Conservation (phyloP, 1,284 basidiomycete species). For the Cryptococcus wingfieldii region DNA sequence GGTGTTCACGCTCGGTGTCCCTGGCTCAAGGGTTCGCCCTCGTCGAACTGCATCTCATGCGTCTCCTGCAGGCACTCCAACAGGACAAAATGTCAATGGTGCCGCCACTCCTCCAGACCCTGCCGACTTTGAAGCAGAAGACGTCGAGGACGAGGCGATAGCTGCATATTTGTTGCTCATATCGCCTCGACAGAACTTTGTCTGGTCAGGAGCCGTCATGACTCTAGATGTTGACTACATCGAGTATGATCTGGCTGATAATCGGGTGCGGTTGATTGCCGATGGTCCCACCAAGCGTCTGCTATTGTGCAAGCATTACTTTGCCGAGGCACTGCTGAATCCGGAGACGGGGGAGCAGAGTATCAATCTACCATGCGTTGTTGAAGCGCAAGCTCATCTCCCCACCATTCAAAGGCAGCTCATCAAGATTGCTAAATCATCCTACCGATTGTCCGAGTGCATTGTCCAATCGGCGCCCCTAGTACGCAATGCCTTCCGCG, state of each 20-base stretch:
- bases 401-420: conserved; percentile 84
- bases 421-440: conserved; percentile 82
- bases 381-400: conserved; percentile 87
- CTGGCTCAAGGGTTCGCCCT: conserved; percentile 13
- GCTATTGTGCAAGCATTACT: conserved; percentile 70
- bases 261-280: conserved; percentile 76
- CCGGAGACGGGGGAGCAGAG: conserved; percentile 31
- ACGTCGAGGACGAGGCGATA: conserved; percentile 48
- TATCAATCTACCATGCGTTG: conserved; percentile 56
- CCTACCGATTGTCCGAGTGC: conserved; percentile 84
- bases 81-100: not conserved
- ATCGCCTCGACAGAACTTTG: conserved; percentile 79
- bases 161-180: conserved; percentile 75
- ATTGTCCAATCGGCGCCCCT: conserved; percentile 86
- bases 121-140: conserved; percentile 48
- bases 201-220: conserved; percentile 88
- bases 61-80: conserved; percentile 26
- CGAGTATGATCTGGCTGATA: conserved; percentile 74
- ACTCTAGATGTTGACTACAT: conserved; percentile 62
- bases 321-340: conserved; percentile 62
- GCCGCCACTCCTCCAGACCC: conserved; percentile 52
- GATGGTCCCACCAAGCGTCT: conserved; percentile 80
- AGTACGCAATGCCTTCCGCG: conserved; percentile 63
- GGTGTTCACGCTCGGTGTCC: conserved; percentile 59
- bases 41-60: not conserved